Base-by-base conservation (phyloP, 1,284 basidiomycete species). In the Pseudozyma flocculosa region DNA sequence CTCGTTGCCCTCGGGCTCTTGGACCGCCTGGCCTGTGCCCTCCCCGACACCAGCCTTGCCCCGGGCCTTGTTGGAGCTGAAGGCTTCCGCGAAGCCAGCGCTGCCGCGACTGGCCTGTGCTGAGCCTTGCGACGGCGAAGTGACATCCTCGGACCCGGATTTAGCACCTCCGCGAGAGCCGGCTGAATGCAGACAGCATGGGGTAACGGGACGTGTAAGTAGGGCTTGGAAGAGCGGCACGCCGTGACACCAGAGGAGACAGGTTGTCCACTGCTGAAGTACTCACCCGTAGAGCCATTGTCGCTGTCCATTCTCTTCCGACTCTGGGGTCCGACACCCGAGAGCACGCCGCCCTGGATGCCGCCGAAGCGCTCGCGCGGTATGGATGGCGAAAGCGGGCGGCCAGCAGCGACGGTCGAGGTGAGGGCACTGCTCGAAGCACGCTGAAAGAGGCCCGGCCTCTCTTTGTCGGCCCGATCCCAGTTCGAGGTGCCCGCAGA, bases 271-370 rank as follows among this genome's bases (percentile, higher is more conserved):
- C n/a, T n/a, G n/a, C n/a, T n/a, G n/a, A n/a, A n/a, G n/a, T n/a
- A 45, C 44, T 42, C 39, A 40, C 36, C 26, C 26, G 21, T 17
- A 4, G 30, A 49, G 7, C 61, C 61, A 30, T 54, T 49, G 42
- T 53, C 64, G 56, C 70, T 67, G 24, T 72, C 69, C 60, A 70
- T 69, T 30, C 64, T 58, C 48, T 59, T 64, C 40, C 68, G 60
- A 10, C 60, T 47, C 4, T 59, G 63, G n/a, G 67, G 63, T 19
- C 58, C 70, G 10, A 72, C 70, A 17, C 61, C 68, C 3, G 64
- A 64, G 3, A 72, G 53, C 19, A 72, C 70, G 11, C 70, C 70
- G 21, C 70, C 70, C 37, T 70, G 68, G 23, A 72, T 72, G 24
- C 70, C 70, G 24, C 54, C 61, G 45, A 68, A 68, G 1, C 65